phyloP scores from a whole-genome alignment of 2,329 filamentous ascomycete genomes.

The Chaetoscypha palmicola region DNA sequence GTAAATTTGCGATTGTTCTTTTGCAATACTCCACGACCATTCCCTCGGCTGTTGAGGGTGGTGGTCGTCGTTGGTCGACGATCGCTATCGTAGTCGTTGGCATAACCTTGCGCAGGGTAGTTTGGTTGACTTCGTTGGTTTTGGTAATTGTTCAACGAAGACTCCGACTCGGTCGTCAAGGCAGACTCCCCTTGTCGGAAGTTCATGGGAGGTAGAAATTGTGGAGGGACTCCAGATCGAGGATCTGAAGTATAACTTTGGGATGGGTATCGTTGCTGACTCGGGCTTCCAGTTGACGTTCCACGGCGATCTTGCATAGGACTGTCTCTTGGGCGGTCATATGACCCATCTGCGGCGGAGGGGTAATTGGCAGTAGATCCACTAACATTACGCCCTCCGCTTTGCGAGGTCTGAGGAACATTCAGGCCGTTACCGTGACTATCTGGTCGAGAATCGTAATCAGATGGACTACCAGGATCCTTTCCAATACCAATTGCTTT shows the following conservation, averaged over 20 bases:
- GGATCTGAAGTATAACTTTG: conserved; percentile 23
- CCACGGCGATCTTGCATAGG: conserved; percentile 33
- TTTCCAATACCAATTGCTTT: conserved; percentile 56
- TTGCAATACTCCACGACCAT: conserved; percentile 56
- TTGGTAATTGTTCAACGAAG: conserved; percentile 25
- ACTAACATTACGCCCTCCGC: conserved; percentile 19
- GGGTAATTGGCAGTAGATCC: conserved; percentile 16
- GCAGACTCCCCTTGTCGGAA: conserved; percentile 26
- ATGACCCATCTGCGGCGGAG: conserved; percentile 22
- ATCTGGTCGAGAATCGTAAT: conserved; percentile 24
- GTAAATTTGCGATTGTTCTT: conserved; percentile 82
- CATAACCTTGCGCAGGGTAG: conserved; percentile 22
- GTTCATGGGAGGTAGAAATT: conserved; percentile 26
- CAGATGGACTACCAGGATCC: conserved; percentile 33
- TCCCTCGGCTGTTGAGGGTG: conserved; percentile 16
- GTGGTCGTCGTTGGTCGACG: conserved; percentile 15
- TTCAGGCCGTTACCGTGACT: conserved; percentile 21
- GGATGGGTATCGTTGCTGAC: conserved; percentile 38
- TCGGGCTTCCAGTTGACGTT: conserved; percentile 34
- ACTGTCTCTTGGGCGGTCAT: conserved; percentile 24
- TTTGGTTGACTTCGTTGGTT: conserved; percentile 15
- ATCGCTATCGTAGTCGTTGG: conserved; percentile 17
- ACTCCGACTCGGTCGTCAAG: conserved; percentile 27
- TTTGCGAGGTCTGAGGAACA: conserved; percentile 17
- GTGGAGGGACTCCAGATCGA: conserved; percentile 18